Evolutionary conservation across 1,139 yeast genomes (phyloP).

Genomic region (Scheffersomyces titani): DNA sequence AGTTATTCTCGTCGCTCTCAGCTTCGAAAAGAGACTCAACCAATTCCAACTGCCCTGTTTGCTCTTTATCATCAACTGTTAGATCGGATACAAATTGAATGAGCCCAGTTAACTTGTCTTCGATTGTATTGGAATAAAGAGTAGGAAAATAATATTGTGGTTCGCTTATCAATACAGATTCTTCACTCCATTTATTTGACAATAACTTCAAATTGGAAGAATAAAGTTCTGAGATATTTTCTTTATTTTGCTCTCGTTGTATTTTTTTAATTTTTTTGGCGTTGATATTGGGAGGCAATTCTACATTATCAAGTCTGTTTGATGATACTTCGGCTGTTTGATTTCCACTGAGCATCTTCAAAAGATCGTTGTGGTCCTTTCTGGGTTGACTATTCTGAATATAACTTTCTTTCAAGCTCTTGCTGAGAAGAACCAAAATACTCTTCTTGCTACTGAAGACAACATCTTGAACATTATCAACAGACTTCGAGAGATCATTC

Average conservation of each 20-base stretch:
- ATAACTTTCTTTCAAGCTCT: slow-evolving; percentile 18
- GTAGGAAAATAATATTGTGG: slow-evolving; percentile 4
- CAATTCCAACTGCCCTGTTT: slow-evolving; percentile 3
- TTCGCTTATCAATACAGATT: background rate
- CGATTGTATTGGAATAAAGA: slow-evolving; percentile 8
- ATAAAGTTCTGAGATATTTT: slow-evolving; percentile 9
- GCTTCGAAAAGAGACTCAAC: background rate
- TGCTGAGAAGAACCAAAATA: slow-evolving; percentile 15
- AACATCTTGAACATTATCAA: slow-evolving; percentile 6
- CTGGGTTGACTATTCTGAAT: slow-evolving; percentile 11
- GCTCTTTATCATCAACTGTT: slow-evolving; percentile 4
- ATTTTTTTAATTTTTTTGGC: slow-evolving; percentile 29
- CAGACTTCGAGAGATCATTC: slow-evolving; percentile 13
- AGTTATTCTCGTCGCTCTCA: background rate
- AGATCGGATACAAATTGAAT: slow-evolving; percentile 7
- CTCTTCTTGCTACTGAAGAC: slow-evolving; percentile 11
- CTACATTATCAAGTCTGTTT: slow-evolving; percentile 36
- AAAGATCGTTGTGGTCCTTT: background rate
- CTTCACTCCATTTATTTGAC: slow-evolving; percentile 13
- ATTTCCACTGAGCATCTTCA: background rate
- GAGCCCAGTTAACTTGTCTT: slow-evolving; percentile 7
- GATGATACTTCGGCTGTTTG: background rate
- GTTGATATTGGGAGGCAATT: slow-evolving; percentile 42
- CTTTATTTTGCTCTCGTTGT: background rate
- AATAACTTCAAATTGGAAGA: slow-evolving; percentile 20